Conservation (phyloP, 1,139 yeast species). For the Kluyveromyces sp. region DNA sequence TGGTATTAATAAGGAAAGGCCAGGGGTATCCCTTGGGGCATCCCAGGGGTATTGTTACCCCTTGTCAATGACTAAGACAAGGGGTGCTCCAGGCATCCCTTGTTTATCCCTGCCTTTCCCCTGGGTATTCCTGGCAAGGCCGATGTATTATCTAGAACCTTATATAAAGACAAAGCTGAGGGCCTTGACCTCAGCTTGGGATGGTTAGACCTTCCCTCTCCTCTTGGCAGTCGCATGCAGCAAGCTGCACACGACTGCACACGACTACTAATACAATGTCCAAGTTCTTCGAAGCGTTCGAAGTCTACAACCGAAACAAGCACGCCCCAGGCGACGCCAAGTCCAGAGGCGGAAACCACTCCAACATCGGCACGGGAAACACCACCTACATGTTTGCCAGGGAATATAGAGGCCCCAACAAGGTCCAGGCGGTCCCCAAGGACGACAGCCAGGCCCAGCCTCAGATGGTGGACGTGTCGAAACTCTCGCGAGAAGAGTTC, state of each 20-base stretch:
- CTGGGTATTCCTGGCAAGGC: no score
- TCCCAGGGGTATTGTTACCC: no score
- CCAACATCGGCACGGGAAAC: conserved; percentile 20
- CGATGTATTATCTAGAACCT: no score
- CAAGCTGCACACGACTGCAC: neutral
- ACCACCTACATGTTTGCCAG: conserved; percentile 18
- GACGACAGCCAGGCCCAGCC: conserved; percentile 10
- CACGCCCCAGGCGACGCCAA: conserved; percentile 20
- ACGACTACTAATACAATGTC: conserved; percentile 12
- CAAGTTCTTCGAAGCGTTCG: conserved; percentile 26
- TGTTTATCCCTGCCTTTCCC: no score
- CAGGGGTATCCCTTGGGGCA: no score
- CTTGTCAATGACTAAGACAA: no score
- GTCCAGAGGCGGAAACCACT: conserved; percentile 16
- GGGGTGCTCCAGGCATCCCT: no score
- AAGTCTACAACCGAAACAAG: conserved; percentile 26
- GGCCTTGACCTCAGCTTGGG: no score
- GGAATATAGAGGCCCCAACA: conserved; percentile 17
- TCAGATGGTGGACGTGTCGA: conserved; percentile 22
- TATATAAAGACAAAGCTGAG: no score
- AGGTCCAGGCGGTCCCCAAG: conserved; percentile 2
- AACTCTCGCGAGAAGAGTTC: conserved; percentile 24
- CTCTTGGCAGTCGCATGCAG: no score
- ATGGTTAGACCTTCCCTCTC: no score
- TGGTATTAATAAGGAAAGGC: no score